These are phyloP conservation scores for Nissolia schottii DNA, from an alignment of 306 rosid genomes.

Conservation along the genomic window DNA sequence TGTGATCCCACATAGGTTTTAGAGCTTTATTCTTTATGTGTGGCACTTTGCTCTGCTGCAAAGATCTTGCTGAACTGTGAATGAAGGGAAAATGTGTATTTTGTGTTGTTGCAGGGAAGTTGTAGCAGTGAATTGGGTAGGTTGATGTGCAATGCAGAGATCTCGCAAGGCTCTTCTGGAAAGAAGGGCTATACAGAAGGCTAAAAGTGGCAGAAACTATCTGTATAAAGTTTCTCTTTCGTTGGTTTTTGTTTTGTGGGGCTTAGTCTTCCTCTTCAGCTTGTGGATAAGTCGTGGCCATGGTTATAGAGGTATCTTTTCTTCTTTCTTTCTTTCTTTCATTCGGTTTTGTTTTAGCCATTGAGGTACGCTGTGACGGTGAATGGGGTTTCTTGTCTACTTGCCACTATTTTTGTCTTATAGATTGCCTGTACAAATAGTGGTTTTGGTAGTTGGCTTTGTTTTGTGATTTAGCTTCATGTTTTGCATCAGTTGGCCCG, in stretches of 20 bases:
- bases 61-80: conserved; percentile 13
- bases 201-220: conserved; percentile 40
- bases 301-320: conserved; percentile 61
- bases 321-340: neutral
- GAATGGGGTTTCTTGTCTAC: conserved; percentile 1
- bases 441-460: neutral
- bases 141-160: conserved; percentile 85
- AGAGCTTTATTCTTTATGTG: conserved; percentile 12
- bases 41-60: conserved; percentile 21
- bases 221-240: conserved; percentile 72
- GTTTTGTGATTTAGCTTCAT: neutral
- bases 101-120: conserved; percentile 33
- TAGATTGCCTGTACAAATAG: neutral
- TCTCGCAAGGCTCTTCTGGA: conserved; percentile 73
- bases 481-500: neutral
- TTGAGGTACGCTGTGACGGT: conserved; percentile 33
- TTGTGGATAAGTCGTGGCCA: conserved; percentile 70
- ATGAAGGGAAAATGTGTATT: conserved; percentile 21
- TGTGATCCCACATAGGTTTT: conserved; percentile 19
- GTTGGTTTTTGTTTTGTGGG: conserved; percentile 76
- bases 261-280: conserved; percentile 63
- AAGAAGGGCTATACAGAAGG: conserved; percentile 60
- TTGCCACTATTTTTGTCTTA: neutral
- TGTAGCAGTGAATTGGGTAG: conserved; percentile 42
- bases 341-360: neutral